Evolutionary conservation across 345 rosid genomes (phyloP).

Genomic region (Mercurialis annua): DNA sequence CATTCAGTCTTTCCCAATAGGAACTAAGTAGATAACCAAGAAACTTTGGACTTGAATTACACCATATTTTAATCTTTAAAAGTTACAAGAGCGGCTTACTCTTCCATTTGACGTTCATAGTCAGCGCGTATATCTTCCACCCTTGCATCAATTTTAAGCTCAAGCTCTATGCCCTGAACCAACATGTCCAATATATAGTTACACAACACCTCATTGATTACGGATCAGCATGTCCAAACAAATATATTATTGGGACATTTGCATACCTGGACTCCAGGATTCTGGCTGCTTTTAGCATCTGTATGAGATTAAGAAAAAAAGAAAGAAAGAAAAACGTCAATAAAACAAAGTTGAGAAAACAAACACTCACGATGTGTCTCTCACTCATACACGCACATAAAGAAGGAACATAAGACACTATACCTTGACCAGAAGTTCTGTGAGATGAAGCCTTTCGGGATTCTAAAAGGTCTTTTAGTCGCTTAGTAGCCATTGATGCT

Average conservation of each 20-base stretch:
- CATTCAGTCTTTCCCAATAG: too few relatives aligned
- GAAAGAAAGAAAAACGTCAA: slow-evolving; percentile 12
- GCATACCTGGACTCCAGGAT: slow-evolving; percentile 49
- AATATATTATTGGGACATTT: not conserved
- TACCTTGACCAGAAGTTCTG: slow-evolving; percentile 37
- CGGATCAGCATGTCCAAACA: not conserved
- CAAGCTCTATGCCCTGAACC: slow-evolving; percentile 23
- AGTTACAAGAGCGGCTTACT: slow-evolving; percentile 18
- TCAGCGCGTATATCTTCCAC: slow-evolving; percentile 27
- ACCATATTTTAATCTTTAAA: too few relatives aligned
- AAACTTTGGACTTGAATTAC: not conserved
- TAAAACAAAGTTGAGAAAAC: not conserved
- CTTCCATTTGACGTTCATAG: slow-evolving; percentile 33
- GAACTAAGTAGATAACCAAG: not conserved
- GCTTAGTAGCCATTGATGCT: slow-evolving; percentile 52
- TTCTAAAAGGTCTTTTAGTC: slow-evolving; percentile 48
- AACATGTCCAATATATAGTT: not conserved
- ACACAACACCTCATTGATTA: slow-evolving; percentile 2
- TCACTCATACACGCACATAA: too few relatives aligned
- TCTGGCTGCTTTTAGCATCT: slow-evolving; percentile 46
- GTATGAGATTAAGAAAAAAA: slow-evolving; percentile 22
- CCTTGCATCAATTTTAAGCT: slow-evolving; percentile 23
- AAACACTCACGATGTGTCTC: too few relatives aligned
- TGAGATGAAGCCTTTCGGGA: slow-evolving; percentile 41
- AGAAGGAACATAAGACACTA: not conserved